These are phyloP conservation scores for Anthostomella pinea DNA, from an alignment of 2,329 filamentous ascomycete genomes.

Conservation along the genomic window DNA sequence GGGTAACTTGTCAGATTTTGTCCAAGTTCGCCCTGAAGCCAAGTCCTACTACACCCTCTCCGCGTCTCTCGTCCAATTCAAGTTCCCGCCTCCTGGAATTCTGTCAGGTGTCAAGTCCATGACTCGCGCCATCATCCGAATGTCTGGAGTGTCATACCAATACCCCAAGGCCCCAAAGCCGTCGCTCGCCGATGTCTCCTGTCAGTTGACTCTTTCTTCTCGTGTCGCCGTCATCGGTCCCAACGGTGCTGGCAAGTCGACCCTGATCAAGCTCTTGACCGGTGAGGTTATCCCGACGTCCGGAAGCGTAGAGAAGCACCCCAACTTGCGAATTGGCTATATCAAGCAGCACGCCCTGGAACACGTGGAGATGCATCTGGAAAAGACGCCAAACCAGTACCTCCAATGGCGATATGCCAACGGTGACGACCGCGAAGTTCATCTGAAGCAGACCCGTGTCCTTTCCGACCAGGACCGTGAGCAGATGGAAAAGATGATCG, in stretches of 20 bases:
- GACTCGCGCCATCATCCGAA: constrained; percentile 91
- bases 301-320: constrained; percentile 95
- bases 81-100: constrained; percentile 95
- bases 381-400: constrained; percentile 99
- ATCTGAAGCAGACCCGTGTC: constrained; percentile 95
- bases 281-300: constrained; percentile 81
- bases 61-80: constrained; percentile 86
- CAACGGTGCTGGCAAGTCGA: constrained; percentile 98
- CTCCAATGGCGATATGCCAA: constrained; percentile 98
- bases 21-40: constrained; percentile 85
- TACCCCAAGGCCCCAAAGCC: constrained; percentile 89
- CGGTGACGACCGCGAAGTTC: constrained; percentile 93
- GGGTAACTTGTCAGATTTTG: constrained; percentile 80
- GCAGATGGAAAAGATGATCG: constrained; percentile 89
- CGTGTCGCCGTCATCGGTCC: constrained; percentile 94
- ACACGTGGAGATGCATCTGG: constrained; percentile 98
- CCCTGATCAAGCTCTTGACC: constrained; percentile 94
- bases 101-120: constrained; percentile 91
- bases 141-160: constrained; percentile 88
- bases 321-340: constrained; percentile 97
- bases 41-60: constrained; percentile 98
- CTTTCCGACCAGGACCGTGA: constrained; percentile 79
- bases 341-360: constrained; percentile 99
- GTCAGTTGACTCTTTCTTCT: constrained; percentile 82
- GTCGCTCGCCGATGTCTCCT: constrained; percentile 83